Evolutionary conservation across 306 rosid genomes (phyloP).

Genomic region (Chamaecrista fasciculata): DNA sequence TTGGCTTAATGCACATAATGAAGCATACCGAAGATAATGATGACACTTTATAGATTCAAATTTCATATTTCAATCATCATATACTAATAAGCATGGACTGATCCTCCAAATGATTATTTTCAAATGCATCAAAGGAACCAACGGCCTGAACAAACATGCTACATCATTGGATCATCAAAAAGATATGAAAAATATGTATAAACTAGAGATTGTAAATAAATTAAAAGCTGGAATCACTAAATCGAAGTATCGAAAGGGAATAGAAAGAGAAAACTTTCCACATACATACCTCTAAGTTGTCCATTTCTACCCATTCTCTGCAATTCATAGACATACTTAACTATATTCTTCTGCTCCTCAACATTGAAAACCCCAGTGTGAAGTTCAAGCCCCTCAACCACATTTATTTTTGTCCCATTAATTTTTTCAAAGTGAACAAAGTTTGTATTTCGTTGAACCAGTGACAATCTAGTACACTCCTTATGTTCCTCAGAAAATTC

Average conservation of each 20-base stretch:
- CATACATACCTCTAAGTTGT: slow-evolving; percentile 45
- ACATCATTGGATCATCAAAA: not conserved
- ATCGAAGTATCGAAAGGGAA: slow-evolving; percentile 1
- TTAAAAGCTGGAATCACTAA: slow-evolving; percentile 6
- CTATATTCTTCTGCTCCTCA: slow-evolving; percentile 43
- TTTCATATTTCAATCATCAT: not conserved
- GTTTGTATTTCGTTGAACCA: slow-evolving; percentile 32
- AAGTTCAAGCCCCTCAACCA: slow-evolving; percentile 53
- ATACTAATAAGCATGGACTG: not conserved
- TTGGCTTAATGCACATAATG: not conserved
- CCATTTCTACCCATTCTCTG: slow-evolving; percentile 46
- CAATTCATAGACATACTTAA: slow-evolving; percentile 37
- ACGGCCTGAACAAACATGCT: not conserved
- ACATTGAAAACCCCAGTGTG: slow-evolving; percentile 45
- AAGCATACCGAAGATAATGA: not conserved
- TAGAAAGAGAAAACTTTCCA: not conserved
- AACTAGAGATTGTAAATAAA: not conserved
- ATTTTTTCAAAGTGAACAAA: slow-evolving; percentile 30
- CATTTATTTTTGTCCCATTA: slow-evolving; percentile 31
- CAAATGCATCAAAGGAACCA: not conserved
- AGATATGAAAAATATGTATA: not conserved
- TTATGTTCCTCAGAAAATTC: slow-evolving; percentile 29
- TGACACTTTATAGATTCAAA: not conserved
- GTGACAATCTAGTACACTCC: slow-evolving; percentile 32
- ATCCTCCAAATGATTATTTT: not conserved